Base-by-base conservation (phyloP, 768 basidiomycete genomes). In the Hypholoma sublateritium region DNA sequence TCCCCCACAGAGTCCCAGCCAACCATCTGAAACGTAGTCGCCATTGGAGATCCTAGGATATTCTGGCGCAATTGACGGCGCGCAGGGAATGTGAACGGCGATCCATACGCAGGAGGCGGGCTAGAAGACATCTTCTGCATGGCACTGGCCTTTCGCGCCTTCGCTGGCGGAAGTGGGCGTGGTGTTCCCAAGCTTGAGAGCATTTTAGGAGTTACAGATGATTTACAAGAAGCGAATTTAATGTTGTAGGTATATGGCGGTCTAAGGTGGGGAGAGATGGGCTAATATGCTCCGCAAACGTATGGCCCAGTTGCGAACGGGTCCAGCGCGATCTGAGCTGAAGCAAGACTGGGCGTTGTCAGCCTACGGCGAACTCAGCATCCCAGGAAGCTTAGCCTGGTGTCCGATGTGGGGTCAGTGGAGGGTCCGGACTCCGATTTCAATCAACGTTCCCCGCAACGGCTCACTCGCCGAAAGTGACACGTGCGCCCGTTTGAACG, bases 131-230 rank as follows among this genome's bases (percentile, higher is more conserved):
- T 52, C 52, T 74, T 70, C 37, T 65, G 57, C 46, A 72, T 48
- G 1, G 76, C 73, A 28, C 72, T 69, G 35, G 79, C 71, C 47
- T 86, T 80, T 52, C 87, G 82, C 22, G 78, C 70, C 73, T 84
- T 85, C 3, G 87, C 88, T 39, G 89, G 89, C 5, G 89, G 89
- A 13, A 82, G 77, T 4, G 89, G 89, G 46, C 88, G 82, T 16
- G 87, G 83, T 13, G 85, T 86, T 39, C 75, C 74, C 45, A 68
- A 69, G 45, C 64, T 70, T 19, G 74, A 68, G 43, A 78, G 67
- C 72, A 75, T 77, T 13, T 44, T 53, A 28, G 28, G 17, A 35
- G 34, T 34, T 53, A 35, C 39, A 3, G 32, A 22, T 6, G 28
- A 32, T 32, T 12, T n/a, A 36, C 19, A 35, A 45, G 21, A 35